Conservation (phyloP, 2,329 filamentous ascomycete genomes). For the Aspergillus tamarii region DNA sequence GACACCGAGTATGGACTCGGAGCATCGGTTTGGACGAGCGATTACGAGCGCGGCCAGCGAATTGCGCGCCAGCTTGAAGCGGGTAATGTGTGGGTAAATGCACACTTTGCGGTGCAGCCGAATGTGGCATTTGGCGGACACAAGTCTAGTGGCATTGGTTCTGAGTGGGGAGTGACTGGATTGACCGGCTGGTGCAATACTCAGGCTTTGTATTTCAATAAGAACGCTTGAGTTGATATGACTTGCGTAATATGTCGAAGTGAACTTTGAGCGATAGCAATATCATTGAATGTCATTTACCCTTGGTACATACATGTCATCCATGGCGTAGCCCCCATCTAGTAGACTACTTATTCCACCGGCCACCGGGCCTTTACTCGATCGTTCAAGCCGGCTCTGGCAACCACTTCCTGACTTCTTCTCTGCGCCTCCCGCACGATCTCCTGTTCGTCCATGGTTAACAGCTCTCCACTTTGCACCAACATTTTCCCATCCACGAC, state of each 20-base stretch:
- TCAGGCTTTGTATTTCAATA: slow-evolving; percentile 38
- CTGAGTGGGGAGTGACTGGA: slow-evolving; percentile 50
- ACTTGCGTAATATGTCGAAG: background rate
- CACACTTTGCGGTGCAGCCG: slow-evolving; percentile 35
- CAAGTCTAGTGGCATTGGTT: slow-evolving; percentile 56
- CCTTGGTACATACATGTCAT: background rate
- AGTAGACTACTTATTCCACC: background rate
- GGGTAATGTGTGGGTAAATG: slow-evolving; percentile 65
- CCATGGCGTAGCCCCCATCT: background rate
- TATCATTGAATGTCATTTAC: background rate
- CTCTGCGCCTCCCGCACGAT: slow-evolving; percentile 34
- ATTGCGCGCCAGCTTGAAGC: slow-evolving; percentile 60
- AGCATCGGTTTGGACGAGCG: slow-evolving; percentile 61
- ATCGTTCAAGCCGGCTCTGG: slow-evolving; percentile 39
- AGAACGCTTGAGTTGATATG: slow-evolving; percentile 3
- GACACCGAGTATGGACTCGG: slow-evolving; percentile 57
- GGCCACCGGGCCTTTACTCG: background rate
- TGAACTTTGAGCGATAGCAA: background rate
- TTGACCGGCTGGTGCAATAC: slow-evolving; percentile 46
- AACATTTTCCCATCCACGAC: slow-evolving; percentile 48
- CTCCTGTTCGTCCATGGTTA: slow-evolving; percentile 45
- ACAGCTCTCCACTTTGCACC: slow-evolving; percentile 39
- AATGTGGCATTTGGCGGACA: slow-evolving; percentile 53
- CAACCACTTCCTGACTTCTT: slow-evolving; percentile 41
- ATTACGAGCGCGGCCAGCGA: slow-evolving; percentile 53